Percentiles rank a stretch among this genome's conserved stretches.
phyloP scores from a whole-genome alignment of 495 filamentous ascomycete species.

The Xylaria sp. region DNA sequence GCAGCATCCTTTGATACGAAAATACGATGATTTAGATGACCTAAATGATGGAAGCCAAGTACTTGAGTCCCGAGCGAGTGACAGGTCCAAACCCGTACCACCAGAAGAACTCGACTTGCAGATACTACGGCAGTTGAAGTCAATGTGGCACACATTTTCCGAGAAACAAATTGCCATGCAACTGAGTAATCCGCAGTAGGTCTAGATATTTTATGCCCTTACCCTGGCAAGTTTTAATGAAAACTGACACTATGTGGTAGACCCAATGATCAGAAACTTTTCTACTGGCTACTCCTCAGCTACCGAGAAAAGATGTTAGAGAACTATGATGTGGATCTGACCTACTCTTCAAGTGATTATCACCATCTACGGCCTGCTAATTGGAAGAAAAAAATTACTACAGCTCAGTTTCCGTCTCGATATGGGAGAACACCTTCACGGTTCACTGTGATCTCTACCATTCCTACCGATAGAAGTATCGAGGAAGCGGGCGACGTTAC shows the following conservation, averaged over 20 bases:
- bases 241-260: slow-evolving; percentile 52
- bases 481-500: slow-evolving; percentile 29
- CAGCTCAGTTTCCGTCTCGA: slow-evolving; percentile 56
- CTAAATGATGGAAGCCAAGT: slow-evolving; percentile 45
- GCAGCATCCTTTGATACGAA: slow-evolving; percentile 79
- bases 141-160: slow-evolving; percentile 83
- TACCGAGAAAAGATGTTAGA: slow-evolving; percentile 84
- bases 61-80: slow-evolving; percentile 34
- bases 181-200: slow-evolving; percentile 71
- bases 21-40: slow-evolving; percentile 74
- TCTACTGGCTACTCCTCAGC: slow-evolving; percentile 82
- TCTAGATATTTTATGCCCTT: slow-evolving; percentile 13
- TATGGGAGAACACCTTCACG: slow-evolving; percentile 66
- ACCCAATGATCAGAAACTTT: slow-evolving; percentile 85
- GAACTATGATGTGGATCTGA: slow-evolving; percentile 76
- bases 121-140: slow-evolving; percentile 81
- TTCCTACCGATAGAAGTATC: slow-evolving; percentile 44
- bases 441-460: slow-evolving; percentile 73
- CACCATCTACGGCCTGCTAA: slow-evolving; percentile 72
- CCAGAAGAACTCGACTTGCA: slow-evolving; percentile 73
- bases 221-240: slow-evolving; percentile 20
- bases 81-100: slow-evolving; percentile 43
- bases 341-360: slow-evolving; percentile 85
- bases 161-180: slow-evolving; percentile 73
- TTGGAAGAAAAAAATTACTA: slow-evolving; percentile 56